Evolutionary conservation across 257 asterid genomes (phyloP), one percentile per base, ranked within the genome.

Genomic region (Lithospermum erythrorhizon): DNA sequence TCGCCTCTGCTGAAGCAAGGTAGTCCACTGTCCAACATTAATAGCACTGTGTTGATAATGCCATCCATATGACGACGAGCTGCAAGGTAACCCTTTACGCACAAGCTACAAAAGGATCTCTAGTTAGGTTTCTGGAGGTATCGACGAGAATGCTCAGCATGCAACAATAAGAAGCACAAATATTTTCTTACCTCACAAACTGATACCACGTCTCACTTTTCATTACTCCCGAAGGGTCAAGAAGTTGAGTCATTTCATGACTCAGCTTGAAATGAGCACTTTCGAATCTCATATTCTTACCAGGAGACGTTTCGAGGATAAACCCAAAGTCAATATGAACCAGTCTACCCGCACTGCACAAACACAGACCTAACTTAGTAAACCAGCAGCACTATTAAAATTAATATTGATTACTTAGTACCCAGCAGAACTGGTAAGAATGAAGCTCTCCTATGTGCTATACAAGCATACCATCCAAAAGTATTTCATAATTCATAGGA

Each of bases 1-100:
- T 94, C 97, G 2, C 99, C 99, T 68, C 99, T 70, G 79, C 99
- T 85, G 73, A 94, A 89, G 85, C 99, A 94, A 27, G 99, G 99
- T 77, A 94, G 72, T 58, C 99, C 99, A 6, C 99, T 94, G 59
- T 94, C 99, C 41, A 83, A 73, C 99, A 94, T 94, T 69, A 94
- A 60, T 35, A 61, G 63, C 6, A 94, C 96, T 4, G 95, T 94
- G 48, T 65, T 94, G 53, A 87, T 41, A 72, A 94, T 94, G 65
- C 97, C 99, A 62, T 94, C 90, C 97, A 83, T 89, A 60, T 94
- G 69, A 25, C 95, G 85, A 2, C 99, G 94, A 53, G 95, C 97
- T 56, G 97, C 95, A 57, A 94, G 97, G 79, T 89, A 94, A 54
- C 99, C 99, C 75, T 89, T 94, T 37, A 94, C 97, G 30, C 99